Evolutionary conservation across 2,329 filamentous ascomycete genomes (phyloP), one percentile per base, ranked within the genome.

Genomic region (Parafenestella ontariensis): DNA sequence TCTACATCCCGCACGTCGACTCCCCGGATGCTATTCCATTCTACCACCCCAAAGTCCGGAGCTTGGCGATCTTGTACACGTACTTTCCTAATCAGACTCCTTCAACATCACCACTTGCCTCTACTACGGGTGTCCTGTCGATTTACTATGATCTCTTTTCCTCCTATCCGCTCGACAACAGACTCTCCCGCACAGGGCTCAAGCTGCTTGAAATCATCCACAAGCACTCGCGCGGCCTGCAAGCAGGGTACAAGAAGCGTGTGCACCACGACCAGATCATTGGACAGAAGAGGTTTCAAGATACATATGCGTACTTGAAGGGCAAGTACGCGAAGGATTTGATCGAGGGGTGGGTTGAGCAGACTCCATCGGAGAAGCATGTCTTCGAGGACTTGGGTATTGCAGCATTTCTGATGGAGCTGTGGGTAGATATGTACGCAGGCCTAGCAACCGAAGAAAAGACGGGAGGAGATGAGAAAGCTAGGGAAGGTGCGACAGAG

Each of bases 361-460:
- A 84, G 46, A 98, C 93, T 0, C 92, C 96, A 70, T 91, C 93
- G 0, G 81, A 81, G 15, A 99, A 98, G 74, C 93, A 98, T 70
- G 92, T 98, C 2, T 98, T 97, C 75, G 95, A 99, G 72, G 94
- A 98, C 71, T 78, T 99, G 18, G 85, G 87, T 3, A 97, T 99
- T 58, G 90, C 94, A 0, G 90, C 94, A 0, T 99, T 97, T 67
- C 79, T 98, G 46, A 91, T 98, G 23, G 93, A 97, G 78, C 79
- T 98, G 2, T 99, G 95, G 95, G 78, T 80, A 11, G 86, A 89
- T 53, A 94, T 96, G 87, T 98, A 98, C 72, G 72, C 73, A 2
- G 34, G 10, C 51, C 15, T 4, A 17, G 26, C 26, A 9, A 18
- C 43, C 1, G 20, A 39, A 5, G 49, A 53, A 70, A 65, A 52